phyloP scores from a whole-genome alignment of 148 eudicot species.

The Chenopodium berlandieri region DNA sequence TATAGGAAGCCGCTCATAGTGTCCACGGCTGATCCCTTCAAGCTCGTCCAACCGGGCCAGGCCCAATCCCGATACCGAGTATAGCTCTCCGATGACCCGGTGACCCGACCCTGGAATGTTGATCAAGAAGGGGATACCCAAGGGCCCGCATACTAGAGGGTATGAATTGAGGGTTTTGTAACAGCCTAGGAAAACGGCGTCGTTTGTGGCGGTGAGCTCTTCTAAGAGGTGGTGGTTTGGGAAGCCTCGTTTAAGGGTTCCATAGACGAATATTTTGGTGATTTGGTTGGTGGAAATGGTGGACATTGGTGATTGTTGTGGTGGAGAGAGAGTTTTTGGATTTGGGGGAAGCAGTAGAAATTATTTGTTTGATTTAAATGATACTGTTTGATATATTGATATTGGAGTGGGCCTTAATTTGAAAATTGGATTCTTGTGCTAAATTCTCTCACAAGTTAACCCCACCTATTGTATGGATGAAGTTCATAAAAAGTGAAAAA shows the following conservation, averaged over 20 bases:
- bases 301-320: conserved; percentile 9
- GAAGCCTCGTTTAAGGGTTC: conserved; percentile 71
- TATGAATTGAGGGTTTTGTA: conserved; percentile 36
- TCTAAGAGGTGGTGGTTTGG: conserved; percentile 57
- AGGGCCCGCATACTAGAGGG: conserved; percentile 69
- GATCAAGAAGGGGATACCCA: conserved; percentile 67
- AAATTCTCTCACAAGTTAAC: too few relatives aligned
- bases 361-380: neutral
- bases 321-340: neutral
- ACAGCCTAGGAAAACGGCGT: conserved; percentile 48
- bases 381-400: neutral
- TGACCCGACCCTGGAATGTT: conserved; percentile 53
- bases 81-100: conserved; percentile 60
- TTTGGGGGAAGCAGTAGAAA: neutral
- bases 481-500: too few relatives aligned
- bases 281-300: neutral
- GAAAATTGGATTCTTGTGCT: neutral
- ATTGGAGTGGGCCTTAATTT: neutral
- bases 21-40: conserved; percentile 50
- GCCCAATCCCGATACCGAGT: conserved; percentile 49
- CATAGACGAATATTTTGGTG: conserved; percentile 56
- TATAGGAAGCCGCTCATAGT: conserved; percentile 64
- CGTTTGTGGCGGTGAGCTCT: conserved; percentile 37
- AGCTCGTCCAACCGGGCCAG: conserved; percentile 51
- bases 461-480: too few relatives aligned